A percentile compares a stretch with the other conserved stretches of the same genome.
Evolutionary conservation across 352 stramenopile species (phyloP).

Genomic region (Pythium diclinum): DNA sequence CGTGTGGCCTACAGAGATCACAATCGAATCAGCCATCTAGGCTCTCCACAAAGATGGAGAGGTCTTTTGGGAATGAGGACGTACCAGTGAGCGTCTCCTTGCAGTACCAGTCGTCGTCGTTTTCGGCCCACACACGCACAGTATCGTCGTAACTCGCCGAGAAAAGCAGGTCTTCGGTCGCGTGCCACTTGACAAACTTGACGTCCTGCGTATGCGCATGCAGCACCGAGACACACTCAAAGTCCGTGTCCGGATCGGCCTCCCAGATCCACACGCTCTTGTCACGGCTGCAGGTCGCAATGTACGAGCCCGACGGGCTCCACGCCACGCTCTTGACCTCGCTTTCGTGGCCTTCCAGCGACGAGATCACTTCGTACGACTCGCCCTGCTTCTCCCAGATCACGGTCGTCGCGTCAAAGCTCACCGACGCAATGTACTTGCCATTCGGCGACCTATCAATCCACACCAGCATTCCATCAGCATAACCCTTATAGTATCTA

Average conservation of each 20-base stretch:
- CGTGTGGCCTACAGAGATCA: constrained; percentile 51
- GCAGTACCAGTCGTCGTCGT: constrained; percentile 97
- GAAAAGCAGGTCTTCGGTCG: constrained; percentile 79
- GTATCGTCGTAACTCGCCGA: constrained; percentile 96
- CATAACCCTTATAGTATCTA: constrained; percentile 11
- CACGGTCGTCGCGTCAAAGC: constrained; percentile 95
- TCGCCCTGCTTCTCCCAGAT: constrained; percentile 91
- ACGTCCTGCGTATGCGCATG: constrained; percentile 96
- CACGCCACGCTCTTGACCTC: constrained; percentile 97
- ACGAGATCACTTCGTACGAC: constrained; percentile 93
- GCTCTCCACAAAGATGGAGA: no score
- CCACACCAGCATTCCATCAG: not conserved
- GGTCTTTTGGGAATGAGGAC: constrained; percentile 1
- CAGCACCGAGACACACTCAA: constrained; percentile 97
- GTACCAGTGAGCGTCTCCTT: constrained; percentile 85
- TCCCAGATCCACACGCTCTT: constrained; percentile 99
- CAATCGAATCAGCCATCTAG: not conserved
- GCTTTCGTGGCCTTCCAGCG: constrained; percentile 97
- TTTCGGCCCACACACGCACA: constrained; percentile 94
- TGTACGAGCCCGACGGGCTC: constrained; percentile 90
- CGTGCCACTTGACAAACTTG: constrained; percentile 94
- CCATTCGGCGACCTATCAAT: constrained; percentile 68
- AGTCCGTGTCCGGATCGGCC: constrained; percentile 91
- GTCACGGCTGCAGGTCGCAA: constrained; percentile 98
- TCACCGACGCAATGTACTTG: constrained; percentile 91